Base-by-base conservation (phyloP, 1,139 yeast species). In the Taphrina populina region DNA sequence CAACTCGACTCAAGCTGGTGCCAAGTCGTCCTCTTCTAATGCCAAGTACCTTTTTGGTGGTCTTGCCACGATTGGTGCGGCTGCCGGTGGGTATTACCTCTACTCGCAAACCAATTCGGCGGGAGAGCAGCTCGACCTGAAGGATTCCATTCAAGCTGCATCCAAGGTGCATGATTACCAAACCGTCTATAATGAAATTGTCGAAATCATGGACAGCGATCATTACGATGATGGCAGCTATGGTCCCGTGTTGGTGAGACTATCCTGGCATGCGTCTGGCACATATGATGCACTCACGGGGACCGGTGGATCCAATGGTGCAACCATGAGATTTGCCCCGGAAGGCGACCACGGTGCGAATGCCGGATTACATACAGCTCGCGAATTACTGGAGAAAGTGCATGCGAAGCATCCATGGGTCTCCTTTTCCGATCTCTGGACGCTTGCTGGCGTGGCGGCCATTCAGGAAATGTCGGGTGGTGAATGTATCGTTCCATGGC, bases 211-310 rank as follows among this genome's bases (percentile, higher is more conserved):
- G 39, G 54, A 36, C 20, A 21, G 41, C 24, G 58, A 43, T 10
- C 58, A 46, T 23, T 78, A 76, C 64, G 87, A 82, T 63, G 85
- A 82, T 65, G 87, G 87, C 1, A 78, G 84, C 2, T 73, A 76
- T 56, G 88, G 84, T 1, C 88, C 88, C 15, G 71, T 82, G 2
- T 68, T 82, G 10, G 77, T 82, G 20, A 73, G 87, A 54, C 71
- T 83, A 40, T 83, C 87, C 19, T 82, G 88, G 88, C 87, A 83
- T 66, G 78, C 82, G 41, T 76, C 82, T 44, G 87, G 86, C 17
- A 81, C 88, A 4, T 83, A 77, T 67, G 81, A 82, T 65, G 71
- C 70, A 60, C 66, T 64, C 10, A 67, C 78, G 3, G 77, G 77
- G 8, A 79, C 81, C 2, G 88, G 87, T 2, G 87, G 87, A 1